phyloP scores from a whole-genome alignment of 805 yeast species.

The Zygoascus ofunaensis region DNA sequence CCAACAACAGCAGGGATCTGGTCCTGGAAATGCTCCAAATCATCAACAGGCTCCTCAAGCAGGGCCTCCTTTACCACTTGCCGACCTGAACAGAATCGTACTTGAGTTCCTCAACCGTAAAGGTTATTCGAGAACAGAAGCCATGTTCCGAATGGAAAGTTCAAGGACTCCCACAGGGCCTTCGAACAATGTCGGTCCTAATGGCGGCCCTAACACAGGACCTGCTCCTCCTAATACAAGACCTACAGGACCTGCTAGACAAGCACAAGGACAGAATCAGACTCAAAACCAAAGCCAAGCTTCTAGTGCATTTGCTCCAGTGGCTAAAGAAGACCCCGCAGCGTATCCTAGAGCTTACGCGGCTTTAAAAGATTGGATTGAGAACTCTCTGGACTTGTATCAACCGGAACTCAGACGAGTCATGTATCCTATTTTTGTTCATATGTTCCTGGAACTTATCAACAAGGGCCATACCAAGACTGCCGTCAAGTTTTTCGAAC shows the following conservation, averaged over 20 bases:
- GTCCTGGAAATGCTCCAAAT: slow-evolving; percentile 15
- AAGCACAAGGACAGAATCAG: neutral
- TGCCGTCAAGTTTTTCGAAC: slow-evolving; percentile 72
- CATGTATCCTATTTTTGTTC: slow-evolving; percentile 87
- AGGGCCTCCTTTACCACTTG: slow-evolving; percentile 44
- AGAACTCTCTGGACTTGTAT: slow-evolving; percentile 81
- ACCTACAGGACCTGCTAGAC: slow-evolving; percentile 7
- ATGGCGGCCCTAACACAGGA: slow-evolving; percentile 15
- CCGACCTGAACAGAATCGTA: slow-evolving; percentile 85
- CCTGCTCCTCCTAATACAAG: slow-evolving; percentile 4
- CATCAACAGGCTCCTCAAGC: slow-evolving; percentile 17
- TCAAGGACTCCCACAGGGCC: slow-evolving; percentile 28
- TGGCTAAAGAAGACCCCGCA: slow-evolving; percentile 44
- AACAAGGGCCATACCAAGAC: slow-evolving; percentile 43
- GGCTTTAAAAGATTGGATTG: slow-evolving; percentile 80
- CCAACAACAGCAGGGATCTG: slow-evolving; percentile 2
- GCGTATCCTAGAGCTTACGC: slow-evolving; percentile 73
- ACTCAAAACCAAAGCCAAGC: no score
- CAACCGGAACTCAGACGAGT: slow-evolving; percentile 76
- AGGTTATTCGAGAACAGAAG: slow-evolving; percentile 91
- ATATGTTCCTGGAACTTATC: slow-evolving; percentile 73
- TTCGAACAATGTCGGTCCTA: slow-evolving; percentile 13
- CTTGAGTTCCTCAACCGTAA: slow-evolving; percentile 86
- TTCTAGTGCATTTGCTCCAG: neutral
- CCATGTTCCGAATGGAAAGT: slow-evolving; percentile 78